These are phyloP conservation scores for Gelatoporia subvermispora DNA, from an alignment of 768 basidiomycete species.

Conservation along the genomic window DNA sequence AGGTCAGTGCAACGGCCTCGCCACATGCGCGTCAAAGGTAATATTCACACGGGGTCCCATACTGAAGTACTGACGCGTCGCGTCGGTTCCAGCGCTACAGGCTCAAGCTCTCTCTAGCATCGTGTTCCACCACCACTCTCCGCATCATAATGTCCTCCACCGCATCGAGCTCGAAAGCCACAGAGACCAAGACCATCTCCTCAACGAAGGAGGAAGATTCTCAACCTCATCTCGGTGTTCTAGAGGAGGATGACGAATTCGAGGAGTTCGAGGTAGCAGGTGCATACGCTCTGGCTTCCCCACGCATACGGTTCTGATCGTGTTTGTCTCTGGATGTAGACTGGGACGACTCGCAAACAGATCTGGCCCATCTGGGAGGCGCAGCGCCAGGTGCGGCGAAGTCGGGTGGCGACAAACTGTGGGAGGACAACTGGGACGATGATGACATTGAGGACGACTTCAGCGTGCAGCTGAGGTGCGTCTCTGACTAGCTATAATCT, in stretches of 20 bases:
- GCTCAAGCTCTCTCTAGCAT: not conserved
- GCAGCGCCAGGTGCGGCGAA: slow-evolving; percentile 70
- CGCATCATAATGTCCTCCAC: slow-evolving; percentile 20
- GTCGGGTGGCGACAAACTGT: slow-evolving; percentile 84
- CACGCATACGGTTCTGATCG: not conserved
- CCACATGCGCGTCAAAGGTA: too few species aligned
- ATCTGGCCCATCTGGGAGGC: slow-evolving; percentile 72
- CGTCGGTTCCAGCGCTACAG: too few species aligned
- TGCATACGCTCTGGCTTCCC: slow-evolving; percentile 25
- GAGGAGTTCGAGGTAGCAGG: slow-evolving; percentile 89
- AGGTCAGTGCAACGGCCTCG: too few species aligned
- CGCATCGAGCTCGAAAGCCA: slow-evolving; percentile 23
- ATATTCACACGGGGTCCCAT: too few species aligned
- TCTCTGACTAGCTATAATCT: slow-evolving; percentile 3
- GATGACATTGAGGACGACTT: slow-evolving; percentile 99
- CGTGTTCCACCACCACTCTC: not conserved
- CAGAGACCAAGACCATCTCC: slow-evolving; percentile 18
- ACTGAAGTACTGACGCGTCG: too few species aligned
- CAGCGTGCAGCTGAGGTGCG: slow-evolving; percentile 89
- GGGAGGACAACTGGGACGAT: slow-evolving; percentile 99
- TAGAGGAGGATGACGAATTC: slow-evolving; percentile 97
- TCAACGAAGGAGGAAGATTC: slow-evolving; percentile 33
- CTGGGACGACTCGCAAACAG: slow-evolving; percentile 84
- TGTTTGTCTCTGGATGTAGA: slow-evolving; percentile 39
- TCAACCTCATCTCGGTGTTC: slow-evolving; percentile 73